A percentile compares a stretch with the other conserved stretches of the same genome.
phyloP scores from a whole-genome alignment of 2,329 filamentous ascomycete genomes.

The Colletotrichum gloeosporioides region DNA sequence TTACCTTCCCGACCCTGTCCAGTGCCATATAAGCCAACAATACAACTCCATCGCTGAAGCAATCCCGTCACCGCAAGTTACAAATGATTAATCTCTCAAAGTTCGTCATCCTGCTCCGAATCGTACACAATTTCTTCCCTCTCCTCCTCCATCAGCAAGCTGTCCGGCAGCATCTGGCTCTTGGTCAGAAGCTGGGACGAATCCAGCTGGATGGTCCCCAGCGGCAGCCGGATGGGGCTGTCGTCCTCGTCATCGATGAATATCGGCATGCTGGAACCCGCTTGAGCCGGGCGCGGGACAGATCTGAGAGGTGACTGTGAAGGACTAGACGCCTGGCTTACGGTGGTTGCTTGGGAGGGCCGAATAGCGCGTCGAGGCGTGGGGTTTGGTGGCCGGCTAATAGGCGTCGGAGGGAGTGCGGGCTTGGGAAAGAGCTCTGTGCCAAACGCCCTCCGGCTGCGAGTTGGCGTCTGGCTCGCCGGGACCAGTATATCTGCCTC shows the following conservation, averaged over 20 bases:
- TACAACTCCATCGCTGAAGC: slow-evolving; percentile 4
- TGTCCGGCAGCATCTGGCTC: slow-evolving; percentile 59
- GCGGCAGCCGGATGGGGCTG: slow-evolving; percentile 23
- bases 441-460: background rate
- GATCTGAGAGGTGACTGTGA: slow-evolving; percentile 33
- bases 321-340: slow-evolving; percentile 38
- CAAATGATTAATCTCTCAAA: background rate
- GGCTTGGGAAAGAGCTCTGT: slow-evolving; percentile 17
- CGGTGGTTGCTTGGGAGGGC: slow-evolving; percentile 39
- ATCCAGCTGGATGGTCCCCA: slow-evolving; percentile 27
- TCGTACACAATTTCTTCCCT: slow-evolving; percentile 24
- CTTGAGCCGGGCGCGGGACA: slow-evolving; percentile 26
- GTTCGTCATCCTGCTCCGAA: slow-evolving; percentile 18
- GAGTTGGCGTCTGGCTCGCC: slow-evolving; percentile 29
- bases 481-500: slow-evolving; percentile 34
- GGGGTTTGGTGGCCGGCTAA: slow-evolving; percentile 16
- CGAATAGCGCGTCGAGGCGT: slow-evolving; percentile 18
- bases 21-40: background rate
- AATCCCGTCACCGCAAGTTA: background rate
- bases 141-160: slow-evolving; percentile 42
- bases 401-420: slow-evolving; percentile 8
- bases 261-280: slow-evolving; percentile 24
- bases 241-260: slow-evolving; percentile 26
- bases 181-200: slow-evolving; percentile 56
- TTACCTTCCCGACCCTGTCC: background rate